Evolutionary conservation across 2,329 filamentous ascomycete genomes (phyloP), one percentile per base, ranked within the genome.

Genomic region (Epichloe coenophiala): DNA sequence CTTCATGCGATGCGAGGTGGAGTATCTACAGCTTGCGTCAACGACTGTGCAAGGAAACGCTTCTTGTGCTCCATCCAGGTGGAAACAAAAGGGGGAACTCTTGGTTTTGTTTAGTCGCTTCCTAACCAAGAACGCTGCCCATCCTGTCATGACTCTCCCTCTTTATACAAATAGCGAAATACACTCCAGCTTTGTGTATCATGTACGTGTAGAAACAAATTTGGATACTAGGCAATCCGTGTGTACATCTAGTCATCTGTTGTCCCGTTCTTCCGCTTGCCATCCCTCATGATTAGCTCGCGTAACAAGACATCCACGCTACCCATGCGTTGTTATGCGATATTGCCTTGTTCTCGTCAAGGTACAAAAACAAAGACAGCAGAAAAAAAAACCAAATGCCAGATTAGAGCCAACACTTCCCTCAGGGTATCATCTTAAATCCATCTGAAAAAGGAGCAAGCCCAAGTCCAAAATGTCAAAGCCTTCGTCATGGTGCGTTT

Each of bases 371-470:
- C 21, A 36, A 48, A n/a, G 33, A 49, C 13, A 5, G 19, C n/a
- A 35, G 27, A 27, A 2, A 48, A 13, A 17, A 37, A 38, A n/a
- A 48, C 38, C 48, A 53, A 39, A 45, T 45, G 48, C 45, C 15
- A 49, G 47, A 49, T 31, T 15, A 41, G 55, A 61, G 54, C 55
- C 58, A 51, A 58, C 54, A 54, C 53, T 57, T 57, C 54, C 58
- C 61, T 45, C 52, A 58, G 66, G 66, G 66, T 69, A 69, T 69
- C 66, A 67, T 58, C 64, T 42, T 60, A 17, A 61, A 61, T 65
- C 57, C 54, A 58, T 42, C 17, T 41, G 21, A 47, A 53, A 43
- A 45, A 23, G 11, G 35, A 19, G 27, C 35, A 43, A 44, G 48
- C 36, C 42, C 2, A 27, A 36, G 36, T 50, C 40, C 37, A 45